Conservation (phyloP, 331 rosid genomes). For the Dryas integrifolia region DNA sequence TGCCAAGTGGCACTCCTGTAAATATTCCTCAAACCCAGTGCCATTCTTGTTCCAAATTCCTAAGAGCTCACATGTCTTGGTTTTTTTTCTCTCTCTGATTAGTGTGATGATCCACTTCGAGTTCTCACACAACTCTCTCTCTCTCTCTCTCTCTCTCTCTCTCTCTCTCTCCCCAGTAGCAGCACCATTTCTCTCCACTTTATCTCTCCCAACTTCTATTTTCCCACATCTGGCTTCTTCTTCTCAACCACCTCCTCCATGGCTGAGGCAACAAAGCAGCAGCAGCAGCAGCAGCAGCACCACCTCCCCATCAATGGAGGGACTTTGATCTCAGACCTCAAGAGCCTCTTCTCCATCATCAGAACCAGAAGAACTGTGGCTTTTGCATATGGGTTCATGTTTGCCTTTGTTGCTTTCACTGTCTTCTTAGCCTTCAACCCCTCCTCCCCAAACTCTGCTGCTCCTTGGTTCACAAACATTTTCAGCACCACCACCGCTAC, state of each 20-base stretch:
- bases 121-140: constrained; percentile 1
- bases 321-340: constrained; percentile 49
- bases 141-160: background rate
- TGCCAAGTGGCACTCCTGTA: background rate
- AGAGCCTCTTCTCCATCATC: constrained; percentile 51
- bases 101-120: background rate
- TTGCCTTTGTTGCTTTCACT: constrained; percentile 67
- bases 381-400: constrained; percentile 59
- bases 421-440: constrained; percentile 66
- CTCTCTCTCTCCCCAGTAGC: background rate
- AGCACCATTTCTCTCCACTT: background rate
- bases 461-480: constrained; percentile 63
- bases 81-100: background rate
- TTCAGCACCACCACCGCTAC: constrained; percentile 24
- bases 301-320: constrained; percentile 45
- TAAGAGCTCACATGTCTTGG: background rate
- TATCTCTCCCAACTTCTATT: constrained; percentile 4
- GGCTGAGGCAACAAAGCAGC: constrained; percentile 68
- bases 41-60: no score
- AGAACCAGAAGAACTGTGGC: constrained; percentile 59
- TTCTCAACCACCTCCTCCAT: constrained; percentile 24
- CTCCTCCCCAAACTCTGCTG: constrained; percentile 49
- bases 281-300: background rate
- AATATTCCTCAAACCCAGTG: background rate
- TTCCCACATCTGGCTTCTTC: background rate